A percentile compares a stretch with the other conserved stretches of the same genome.
phyloP scores from a whole-genome alignment of 345 rosid genomes.

The Hypericum androsaemum region DNA sequence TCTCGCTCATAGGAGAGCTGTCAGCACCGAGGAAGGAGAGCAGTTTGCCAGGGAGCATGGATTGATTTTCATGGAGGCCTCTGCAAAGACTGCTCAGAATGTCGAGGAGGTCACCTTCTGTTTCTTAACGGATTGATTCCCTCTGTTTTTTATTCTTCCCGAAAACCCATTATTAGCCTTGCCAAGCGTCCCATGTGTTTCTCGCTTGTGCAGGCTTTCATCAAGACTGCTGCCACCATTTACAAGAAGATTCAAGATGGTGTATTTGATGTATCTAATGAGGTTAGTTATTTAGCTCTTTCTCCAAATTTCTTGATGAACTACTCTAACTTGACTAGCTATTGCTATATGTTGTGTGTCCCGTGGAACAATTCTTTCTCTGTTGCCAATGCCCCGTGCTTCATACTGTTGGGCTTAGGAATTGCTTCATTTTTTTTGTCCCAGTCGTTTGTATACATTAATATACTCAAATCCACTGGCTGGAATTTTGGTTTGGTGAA shows the following conservation, averaged over 20 bases:
- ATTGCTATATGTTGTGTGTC: no score
- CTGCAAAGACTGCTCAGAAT: slow-evolving; percentile 97
- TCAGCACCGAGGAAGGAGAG: slow-evolving; percentile 89
- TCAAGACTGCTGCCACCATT: slow-evolving; percentile 87
- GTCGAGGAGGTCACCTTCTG: slow-evolving; percentile 69
- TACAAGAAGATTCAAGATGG: slow-evolving; percentile 98
- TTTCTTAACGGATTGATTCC: not conserved
- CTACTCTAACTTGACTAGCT: no score
- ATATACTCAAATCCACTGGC: no score
- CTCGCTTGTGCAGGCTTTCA: slow-evolving; percentile 55
- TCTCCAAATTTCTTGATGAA: not conserved
- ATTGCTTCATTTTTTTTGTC: no score
- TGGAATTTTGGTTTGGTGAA: no score
- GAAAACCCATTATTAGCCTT: not conserved
- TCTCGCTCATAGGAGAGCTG: slow-evolving; percentile 95
- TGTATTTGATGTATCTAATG: slow-evolving; percentile 90
- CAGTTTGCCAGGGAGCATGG: slow-evolving; percentile 97
- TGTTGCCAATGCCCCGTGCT: no score
- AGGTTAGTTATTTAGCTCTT: slow-evolving; percentile 33
- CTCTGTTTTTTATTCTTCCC: not conserved
- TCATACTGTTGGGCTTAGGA: no score
- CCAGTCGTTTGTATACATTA: no score
- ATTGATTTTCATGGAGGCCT: slow-evolving; percentile 95
- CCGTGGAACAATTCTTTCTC: no score
- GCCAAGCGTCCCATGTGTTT: not conserved